Conservation (phyloP, 164 flowering plant species). For the Sedum album region DNA sequence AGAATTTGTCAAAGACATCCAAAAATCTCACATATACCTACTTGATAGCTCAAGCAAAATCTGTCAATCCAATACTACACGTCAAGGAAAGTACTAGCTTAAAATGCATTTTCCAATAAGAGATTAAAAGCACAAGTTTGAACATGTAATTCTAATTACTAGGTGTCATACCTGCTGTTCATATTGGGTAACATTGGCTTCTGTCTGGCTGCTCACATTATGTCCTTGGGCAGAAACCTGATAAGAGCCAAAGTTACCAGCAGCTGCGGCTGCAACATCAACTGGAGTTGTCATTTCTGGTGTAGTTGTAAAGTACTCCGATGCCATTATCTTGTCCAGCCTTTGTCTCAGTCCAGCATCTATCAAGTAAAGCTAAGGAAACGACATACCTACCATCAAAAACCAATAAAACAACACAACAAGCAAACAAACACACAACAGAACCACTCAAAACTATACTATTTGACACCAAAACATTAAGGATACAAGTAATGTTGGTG, state of each 20-base stretch:
- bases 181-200: constrained; percentile 29
- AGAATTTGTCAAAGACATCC: neutral
- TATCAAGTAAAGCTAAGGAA: constrained; percentile 19
- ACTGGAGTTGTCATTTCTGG: constrained; percentile 80
- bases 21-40: neutral
- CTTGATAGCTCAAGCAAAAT: neutral
- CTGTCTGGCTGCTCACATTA: constrained; percentile 27
- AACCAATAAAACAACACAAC: neutral
- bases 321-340: constrained; percentile 68
- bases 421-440: neutral
- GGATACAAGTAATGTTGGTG: constrained; percentile 52
- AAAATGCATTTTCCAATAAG: neutral
- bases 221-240: constrained; percentile 39
- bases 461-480: neutral
- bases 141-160: neutral
- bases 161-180: constrained; percentile 35
- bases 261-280: constrained; percentile 63
- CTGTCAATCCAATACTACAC: neutral
- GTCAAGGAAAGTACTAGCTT: neutral
- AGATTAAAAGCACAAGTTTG: neutral
- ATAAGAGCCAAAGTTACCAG: constrained; percentile 49
- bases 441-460: neutral
- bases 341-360: constrained; percentile 76
- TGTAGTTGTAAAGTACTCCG: constrained; percentile 68
- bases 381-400: neutral